Evolutionary conservation across 257 asterid species (phyloP), one percentile per base, ranked within the genome.

Genomic region (Capsicum rhomboideum): DNA sequence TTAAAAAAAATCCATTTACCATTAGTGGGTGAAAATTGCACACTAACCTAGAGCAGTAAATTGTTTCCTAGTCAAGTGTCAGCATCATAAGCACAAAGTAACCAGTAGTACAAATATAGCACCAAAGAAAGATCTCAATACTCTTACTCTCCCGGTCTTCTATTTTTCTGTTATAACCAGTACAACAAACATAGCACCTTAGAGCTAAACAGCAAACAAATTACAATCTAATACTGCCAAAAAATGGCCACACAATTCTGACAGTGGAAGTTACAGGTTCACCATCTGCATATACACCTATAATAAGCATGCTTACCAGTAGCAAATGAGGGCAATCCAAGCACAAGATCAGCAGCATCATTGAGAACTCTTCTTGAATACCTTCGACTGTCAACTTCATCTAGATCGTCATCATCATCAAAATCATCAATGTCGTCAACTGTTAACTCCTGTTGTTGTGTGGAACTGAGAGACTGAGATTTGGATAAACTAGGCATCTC

Each of bases 341-440:
- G 86, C 58, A 90, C 96, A 88, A 96, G 93, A 88, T 94, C 98
- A 83, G 96, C 90, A 68, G 99, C 97, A 87, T 94, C 99, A 90
- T 94, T 93, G 61, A 93, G 90, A 89, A 93, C 97, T 87, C 99
- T 92, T 89, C 99, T 92, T 83, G 99, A 94, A 90, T 96, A 96
- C 85, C 93, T 88, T 64, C 78, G 94, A 84, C 93, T 91, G 85
- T 92, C 96, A 87, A 87, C 90, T 90, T 91, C 97, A 37, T 89
- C 93, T 63, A 96, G 31, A 86, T 88, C 50, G 82, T 93, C 95
- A 86, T 91, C 97, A 1, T 94, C 90, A 80, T 89, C 98, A 84
- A 94, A 88, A 88, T 94, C 98, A 64, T 93, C 98, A 85, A 96
- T 96, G 86, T 96, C 99, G 86, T 96, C 99, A 42, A 96, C 94